phyloP scores from a whole-genome alignment of 768 basidiomycete genomes.

The Boletus sensibilis region DNA sequence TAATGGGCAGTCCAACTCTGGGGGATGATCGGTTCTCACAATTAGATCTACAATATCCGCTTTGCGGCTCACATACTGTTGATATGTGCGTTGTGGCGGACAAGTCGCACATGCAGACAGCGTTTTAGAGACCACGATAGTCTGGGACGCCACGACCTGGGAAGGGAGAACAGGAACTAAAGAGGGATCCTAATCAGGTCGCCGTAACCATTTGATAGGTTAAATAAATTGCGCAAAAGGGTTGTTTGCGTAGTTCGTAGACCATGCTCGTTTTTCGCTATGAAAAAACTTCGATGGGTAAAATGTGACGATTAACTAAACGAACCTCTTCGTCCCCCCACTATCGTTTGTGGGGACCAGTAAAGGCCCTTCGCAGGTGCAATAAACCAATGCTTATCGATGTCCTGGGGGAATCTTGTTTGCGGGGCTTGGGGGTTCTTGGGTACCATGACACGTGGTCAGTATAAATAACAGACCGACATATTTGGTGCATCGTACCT shows the following conservation, averaged over 20 bases:
- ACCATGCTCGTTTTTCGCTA: constrained; percentile 9
- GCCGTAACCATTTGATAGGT: constrained; percentile 8
- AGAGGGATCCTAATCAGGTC: constrained; percentile 10
- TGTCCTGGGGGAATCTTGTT: neutral
- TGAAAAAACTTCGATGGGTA: constrained; percentile 1
- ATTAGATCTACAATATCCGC: constrained; percentile 17
- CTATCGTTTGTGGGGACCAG: neutral
- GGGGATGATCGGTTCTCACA: neutral
- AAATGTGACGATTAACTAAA: constrained; percentile 4
- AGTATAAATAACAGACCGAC: constrained; percentile 3
- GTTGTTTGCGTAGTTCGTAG: constrained; percentile 13
- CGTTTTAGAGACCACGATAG: constrained; percentile 1
- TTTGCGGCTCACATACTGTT: constrained; percentile 19
- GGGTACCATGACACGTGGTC: neutral
- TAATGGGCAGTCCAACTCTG: constrained; percentile 8
- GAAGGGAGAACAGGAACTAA: constrained; percentile 11
- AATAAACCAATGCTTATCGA: neutral
- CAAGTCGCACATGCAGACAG: constrained; percentile 1
- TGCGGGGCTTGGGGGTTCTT: neutral
- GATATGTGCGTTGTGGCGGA: constrained; percentile 9
- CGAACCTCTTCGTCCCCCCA: neutral
- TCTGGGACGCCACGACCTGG: constrained; percentile 11
- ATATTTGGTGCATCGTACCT: constrained; percentile 14
- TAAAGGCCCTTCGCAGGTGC: neutral
- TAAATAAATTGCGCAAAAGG: constrained; percentile 11